phyloP scores from a whole-genome alignment of 2,329 filamentous ascomycete species.

The Ascochyta fabae region DNA sequence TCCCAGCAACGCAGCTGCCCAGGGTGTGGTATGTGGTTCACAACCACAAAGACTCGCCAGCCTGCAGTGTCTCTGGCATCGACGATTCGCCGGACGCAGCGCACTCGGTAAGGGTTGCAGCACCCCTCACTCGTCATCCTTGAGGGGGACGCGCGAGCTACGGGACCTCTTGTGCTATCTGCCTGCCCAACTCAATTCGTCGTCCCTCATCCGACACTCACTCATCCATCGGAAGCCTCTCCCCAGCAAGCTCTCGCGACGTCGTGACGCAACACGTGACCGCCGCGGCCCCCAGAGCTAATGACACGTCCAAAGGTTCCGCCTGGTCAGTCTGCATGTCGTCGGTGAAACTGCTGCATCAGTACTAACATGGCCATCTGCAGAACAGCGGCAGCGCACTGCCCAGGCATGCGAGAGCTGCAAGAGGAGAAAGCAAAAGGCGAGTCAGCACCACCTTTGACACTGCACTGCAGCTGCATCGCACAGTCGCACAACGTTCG shows the following conservation, averaged over 20 bases:
- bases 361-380: conserved; percentile 58
- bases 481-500: neutral
- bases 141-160: conserved; percentile 18
- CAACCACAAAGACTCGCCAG: conserved; percentile 14
- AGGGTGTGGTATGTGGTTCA: conserved; percentile 8
- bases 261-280: conserved; percentile 32
- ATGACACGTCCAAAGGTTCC: conserved; percentile 48
- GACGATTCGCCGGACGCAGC: conserved; percentile 17
- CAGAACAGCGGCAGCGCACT: conserved; percentile 68
- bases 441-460: conserved; percentile 44
- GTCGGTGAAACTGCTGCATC: conserved; percentile 9
- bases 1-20: conserved; percentile 1
- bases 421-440: conserved; percentile 72
- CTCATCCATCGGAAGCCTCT: conserved; percentile 36
- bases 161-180: conserved; percentile 17
- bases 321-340: conserved; percentile 32
- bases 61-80: conserved; percentile 12
- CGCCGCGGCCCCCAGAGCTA: conserved; percentile 10
- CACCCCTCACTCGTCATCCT: conserved; percentile 15
- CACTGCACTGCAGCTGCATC: conserved; percentile 3
- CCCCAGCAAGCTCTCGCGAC: conserved; percentile 19
- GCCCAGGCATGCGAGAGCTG: conserved; percentile 70
- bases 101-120: conserved; percentile 7
- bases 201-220: conserved; percentile 41
- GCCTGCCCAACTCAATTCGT: conserved; percentile 18